Conservation (phyloP, 257 asterid genomes). For the Ilex asprella region DNA sequence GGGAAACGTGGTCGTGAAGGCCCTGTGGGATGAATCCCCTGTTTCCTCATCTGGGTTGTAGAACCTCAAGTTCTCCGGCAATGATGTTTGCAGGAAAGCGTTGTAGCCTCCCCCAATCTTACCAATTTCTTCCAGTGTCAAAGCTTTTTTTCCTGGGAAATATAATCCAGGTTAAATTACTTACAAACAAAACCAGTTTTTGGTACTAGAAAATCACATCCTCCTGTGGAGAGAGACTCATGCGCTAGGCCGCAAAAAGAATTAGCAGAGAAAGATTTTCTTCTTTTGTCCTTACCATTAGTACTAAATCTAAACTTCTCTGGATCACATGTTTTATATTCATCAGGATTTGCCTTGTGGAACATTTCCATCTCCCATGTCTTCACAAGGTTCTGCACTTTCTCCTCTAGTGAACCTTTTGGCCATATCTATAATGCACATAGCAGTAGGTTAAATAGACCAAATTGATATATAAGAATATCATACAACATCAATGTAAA, state of each 20-base stretch:
- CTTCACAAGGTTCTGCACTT: slow-evolving; percentile 53
- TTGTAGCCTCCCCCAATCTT: slow-evolving; percentile 74
- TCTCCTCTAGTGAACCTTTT: slow-evolving; percentile 45
- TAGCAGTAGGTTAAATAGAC: not conserved
- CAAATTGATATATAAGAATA: not conserved
- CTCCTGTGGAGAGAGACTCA: too few species aligned
- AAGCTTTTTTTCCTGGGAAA: slow-evolving; percentile 16
- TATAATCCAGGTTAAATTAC: too few species aligned
- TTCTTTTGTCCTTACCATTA: not conserved
- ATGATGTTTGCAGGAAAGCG: slow-evolving; percentile 53
- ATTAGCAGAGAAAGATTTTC: too few species aligned
- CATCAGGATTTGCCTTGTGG: slow-evolving; percentile 45
- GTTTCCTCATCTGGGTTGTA: slow-evolving; percentile 60
- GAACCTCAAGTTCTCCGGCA: slow-evolving; percentile 44
- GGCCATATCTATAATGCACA: too few species aligned
- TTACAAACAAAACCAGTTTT: too few species aligned
- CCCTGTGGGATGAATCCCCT: slow-evolving; percentile 41
- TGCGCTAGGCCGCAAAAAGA: too few species aligned
- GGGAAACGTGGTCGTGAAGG: slow-evolving; percentile 46
- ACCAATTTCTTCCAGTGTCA: slow-evolving; percentile 29
- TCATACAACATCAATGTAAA: not conserved
- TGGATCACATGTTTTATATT: slow-evolving; percentile 37
- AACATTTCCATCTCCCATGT: slow-evolving; percentile 70
- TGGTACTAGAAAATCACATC: too few species aligned
- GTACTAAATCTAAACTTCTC: slow-evolving; percentile 13